Percentiles rank a stretch among this genome's conserved stretches.
phyloP scores from a whole-genome alignment of 345 rosid species.

The Carallia pectinifolia region DNA sequence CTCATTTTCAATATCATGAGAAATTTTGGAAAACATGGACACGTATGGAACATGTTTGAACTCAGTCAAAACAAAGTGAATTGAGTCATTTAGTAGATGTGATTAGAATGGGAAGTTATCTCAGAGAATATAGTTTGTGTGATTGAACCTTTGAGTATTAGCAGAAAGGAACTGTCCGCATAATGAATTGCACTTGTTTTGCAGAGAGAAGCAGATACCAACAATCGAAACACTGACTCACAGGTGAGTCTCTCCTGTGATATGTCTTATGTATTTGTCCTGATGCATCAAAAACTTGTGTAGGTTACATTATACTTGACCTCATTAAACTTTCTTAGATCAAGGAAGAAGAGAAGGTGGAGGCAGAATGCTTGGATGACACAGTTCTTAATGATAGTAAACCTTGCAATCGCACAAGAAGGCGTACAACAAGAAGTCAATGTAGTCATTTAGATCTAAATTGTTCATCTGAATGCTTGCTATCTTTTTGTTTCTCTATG shows the following conservation, averaged over 20 bases:
- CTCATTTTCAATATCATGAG: too few relatives aligned
- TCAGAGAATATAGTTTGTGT: too few relatives aligned
- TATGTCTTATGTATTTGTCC: background rate
- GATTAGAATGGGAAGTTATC: too few relatives aligned
- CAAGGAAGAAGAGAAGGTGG: conserved; percentile 31
- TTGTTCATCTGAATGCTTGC: conserved; percentile 4
- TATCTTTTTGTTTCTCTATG: background rate
- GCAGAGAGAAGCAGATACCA: conserved; percentile 30
- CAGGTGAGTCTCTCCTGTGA: conserved; percentile 16
- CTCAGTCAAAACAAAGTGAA: too few relatives aligned
- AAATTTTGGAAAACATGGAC: too few relatives aligned
- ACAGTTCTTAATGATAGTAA: conserved; percentile 25
- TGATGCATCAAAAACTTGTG: background rate
- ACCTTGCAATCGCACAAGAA: conserved; percentile 30
- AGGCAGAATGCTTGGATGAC: conserved; percentile 7
- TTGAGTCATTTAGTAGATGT: too few relatives aligned
- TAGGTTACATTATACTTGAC: background rate
- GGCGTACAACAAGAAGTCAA: conserved; percentile 44
- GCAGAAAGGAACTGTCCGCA: too few relatives aligned
- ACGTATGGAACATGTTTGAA: too few relatives aligned
- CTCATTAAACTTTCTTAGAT: conserved; percentile 1
- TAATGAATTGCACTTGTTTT: background rate
- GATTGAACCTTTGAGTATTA: too few relatives aligned
- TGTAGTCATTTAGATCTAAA: conserved; percentile 29
- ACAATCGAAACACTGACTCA: conserved; percentile 8